A percentile compares a stretch with the other conserved stretches of the same genome.
Evolutionary conservation across 2,329 filamentous ascomycete genomes (phyloP).

Genomic region (Nigrospora sphaerica): DNA sequence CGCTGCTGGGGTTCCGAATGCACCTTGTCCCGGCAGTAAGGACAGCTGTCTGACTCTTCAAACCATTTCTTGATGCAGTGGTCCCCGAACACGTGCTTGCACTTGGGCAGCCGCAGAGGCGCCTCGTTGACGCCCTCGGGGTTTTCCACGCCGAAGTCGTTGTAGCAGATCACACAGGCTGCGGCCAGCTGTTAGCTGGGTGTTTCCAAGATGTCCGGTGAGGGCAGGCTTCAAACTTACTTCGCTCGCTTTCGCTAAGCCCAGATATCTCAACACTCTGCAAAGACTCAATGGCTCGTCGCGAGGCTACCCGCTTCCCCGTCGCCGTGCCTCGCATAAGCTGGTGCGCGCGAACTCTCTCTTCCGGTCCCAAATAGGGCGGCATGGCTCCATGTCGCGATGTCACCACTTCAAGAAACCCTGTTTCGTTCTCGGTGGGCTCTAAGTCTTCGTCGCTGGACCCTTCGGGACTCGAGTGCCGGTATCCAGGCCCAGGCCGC

Average conservation of each 20-base stretch:
- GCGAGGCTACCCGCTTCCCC: constrained; percentile 40
- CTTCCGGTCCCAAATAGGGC: constrained; percentile 19
- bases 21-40: constrained; percentile 57
- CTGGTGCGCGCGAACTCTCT: constrained; percentile 33
- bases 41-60: constrained; percentile 54
- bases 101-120: constrained; percentile 52
- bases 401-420: constrained; percentile 7
- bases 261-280: constrained; percentile 37
- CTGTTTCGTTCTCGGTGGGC: constrained; percentile 2
- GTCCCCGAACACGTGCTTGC: constrained; percentile 58
- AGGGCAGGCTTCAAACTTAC: constrained; percentile 25
- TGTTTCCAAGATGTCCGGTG: too few relatives aligned
- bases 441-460: constrained; percentile 9
- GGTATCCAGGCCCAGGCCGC: background rate
- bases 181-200: background rate
- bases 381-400: background rate
- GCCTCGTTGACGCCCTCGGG: constrained; percentile 52
- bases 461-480: constrained; percentile 1
- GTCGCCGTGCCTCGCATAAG: constrained; percentile 35
- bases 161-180: constrained; percentile 61
- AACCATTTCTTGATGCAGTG: constrained; percentile 62
- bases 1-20: constrained; percentile 35
- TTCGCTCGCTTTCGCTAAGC: constrained; percentile 37
- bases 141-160: constrained; percentile 48
- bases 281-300: constrained; percentile 36